Conservation (phyloP, 2,329 filamentous ascomycete species). For the Lachnellula cervina region DNA sequence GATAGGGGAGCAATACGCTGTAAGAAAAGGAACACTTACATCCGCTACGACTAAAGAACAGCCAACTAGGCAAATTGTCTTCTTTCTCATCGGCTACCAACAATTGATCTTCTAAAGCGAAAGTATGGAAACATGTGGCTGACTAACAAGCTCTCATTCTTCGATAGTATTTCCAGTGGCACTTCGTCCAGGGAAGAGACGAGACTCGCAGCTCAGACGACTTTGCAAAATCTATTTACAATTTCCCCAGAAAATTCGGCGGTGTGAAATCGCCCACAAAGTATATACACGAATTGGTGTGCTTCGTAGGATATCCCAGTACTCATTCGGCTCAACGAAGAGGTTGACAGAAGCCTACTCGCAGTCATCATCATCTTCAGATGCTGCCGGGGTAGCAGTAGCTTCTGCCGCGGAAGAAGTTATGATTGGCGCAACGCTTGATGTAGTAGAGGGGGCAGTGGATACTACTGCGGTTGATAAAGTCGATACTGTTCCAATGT, state of each 20-base stretch:
- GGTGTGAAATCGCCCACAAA: not conserved
- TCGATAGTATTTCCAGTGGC: too few species aligned
- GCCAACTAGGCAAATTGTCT: too few species aligned
- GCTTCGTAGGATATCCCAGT: not conserved
- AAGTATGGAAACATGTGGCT: not conserved
- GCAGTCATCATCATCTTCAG: not conserved
- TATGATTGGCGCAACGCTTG: not conserved
- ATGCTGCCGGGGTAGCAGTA: not conserved
- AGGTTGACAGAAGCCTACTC: not conserved
- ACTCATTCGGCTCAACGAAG: not conserved
- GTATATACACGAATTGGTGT: conserved; percentile 1
- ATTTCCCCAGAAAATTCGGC: too few species aligned
- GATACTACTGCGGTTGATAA: not conserved
- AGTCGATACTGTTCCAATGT: not conserved
- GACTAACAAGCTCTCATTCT: not conserved
- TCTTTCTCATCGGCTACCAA: too few species aligned
- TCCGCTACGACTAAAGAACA: too few species aligned
- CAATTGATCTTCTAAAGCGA: too few species aligned
- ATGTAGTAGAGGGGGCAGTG: not conserved
- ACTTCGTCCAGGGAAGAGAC: too few species aligned
- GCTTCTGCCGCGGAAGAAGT: not conserved
- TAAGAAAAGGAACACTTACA: too few species aligned
- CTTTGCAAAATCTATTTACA: too few species aligned
- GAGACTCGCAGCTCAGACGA: too few species aligned
- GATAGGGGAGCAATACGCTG: too few species aligned